phyloP scores from a whole-genome alignment of 495 filamentous ascomycete species.

The Talaromyces proteolyticus region DNA sequence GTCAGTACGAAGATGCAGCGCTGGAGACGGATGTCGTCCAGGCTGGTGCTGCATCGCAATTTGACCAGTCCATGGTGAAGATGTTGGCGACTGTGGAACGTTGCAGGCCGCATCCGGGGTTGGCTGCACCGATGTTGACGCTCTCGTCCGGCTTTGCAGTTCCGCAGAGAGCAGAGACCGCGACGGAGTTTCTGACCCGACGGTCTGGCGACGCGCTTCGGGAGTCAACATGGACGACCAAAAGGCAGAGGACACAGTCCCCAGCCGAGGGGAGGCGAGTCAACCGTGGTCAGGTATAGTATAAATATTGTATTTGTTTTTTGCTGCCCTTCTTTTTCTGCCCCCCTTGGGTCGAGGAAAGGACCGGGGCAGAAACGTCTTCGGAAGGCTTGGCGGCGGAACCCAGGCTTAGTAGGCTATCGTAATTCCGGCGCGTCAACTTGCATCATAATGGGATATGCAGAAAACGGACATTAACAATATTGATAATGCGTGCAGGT shows the following conservation, averaged over 20 bases:
- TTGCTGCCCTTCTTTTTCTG: too few species aligned
- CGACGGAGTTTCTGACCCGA: constrained; percentile 15
- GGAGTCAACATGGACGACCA: constrained; percentile 15
- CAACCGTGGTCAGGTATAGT: not conserved
- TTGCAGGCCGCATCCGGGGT: constrained; percentile 7
- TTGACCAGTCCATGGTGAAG: constrained; percentile 2
- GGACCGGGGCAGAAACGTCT: not conserved
- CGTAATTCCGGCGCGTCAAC: not conserved
- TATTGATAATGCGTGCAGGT: too few species aligned
- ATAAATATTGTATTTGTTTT: not conserved
- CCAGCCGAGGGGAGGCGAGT: not conserved
- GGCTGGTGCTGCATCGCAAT: constrained; percentile 9
- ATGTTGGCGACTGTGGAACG: not conserved
- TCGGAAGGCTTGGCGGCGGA: not conserved
- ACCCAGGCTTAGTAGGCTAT: not conserved
- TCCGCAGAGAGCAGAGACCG: constrained; percentile 1
- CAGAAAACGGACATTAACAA: not conserved
- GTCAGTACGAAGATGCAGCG: constrained; percentile 39
- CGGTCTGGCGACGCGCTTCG: constrained; percentile 19
- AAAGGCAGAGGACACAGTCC: not conserved
- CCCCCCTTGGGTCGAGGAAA: not conserved
- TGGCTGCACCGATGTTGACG: constrained; percentile 11
- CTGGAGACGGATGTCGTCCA: constrained; percentile 20
- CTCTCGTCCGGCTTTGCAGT: constrained; percentile 1
- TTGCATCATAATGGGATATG: not conserved